phyloP scores from a whole-genome alignment of 306 rosid species.

The Ceratonia siliqua region DNA sequence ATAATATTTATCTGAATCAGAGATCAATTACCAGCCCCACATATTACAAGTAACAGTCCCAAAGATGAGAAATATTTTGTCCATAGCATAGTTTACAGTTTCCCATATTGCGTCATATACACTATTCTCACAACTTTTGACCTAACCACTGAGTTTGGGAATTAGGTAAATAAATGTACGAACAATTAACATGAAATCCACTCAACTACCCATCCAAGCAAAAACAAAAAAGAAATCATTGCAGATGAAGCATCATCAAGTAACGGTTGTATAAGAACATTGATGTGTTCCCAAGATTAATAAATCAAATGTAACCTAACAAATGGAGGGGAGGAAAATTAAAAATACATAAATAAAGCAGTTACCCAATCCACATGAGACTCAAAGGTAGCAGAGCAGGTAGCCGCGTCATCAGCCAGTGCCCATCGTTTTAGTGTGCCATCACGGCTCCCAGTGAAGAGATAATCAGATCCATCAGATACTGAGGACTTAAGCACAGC shows the following conservation, averaged over 20 bases:
- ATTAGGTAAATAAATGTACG: not conserved
- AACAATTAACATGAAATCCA: conserved; percentile 8
- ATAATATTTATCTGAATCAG: not conserved
- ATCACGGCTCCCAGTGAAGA: conserved; percentile 96
- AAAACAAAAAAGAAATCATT: not conserved
- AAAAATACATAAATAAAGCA: not conserved
- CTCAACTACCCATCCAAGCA: not conserved
- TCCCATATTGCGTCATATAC: not conserved
- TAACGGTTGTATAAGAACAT: conserved; percentile 10
- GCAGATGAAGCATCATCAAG: conserved; percentile 25
- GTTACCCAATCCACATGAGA: conserved; percentile 99
- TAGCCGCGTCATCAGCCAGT: conserved; percentile 65
- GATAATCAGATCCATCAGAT: conserved; percentile 70
- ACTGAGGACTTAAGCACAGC: conserved; percentile 60
- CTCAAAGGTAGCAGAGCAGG: conserved; percentile 92
- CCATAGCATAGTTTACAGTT: not conserved
- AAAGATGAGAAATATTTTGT: not conserved
- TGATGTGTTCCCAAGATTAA: not conserved
- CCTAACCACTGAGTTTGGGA: conserved; percentile 9
- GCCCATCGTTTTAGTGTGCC: conserved; percentile 95
- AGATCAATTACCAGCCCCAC: not conserved
- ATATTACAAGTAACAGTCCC: conserved; percentile 11
- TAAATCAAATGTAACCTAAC: conserved; percentile 6
- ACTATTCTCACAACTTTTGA: not conserved
- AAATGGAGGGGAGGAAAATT: conserved; percentile 18